Evolutionary conservation across 169 alveolate genomes (phyloP), one percentile per base, ranked within the genome.

Genomic region (Plasmodium relictum): DNA sequence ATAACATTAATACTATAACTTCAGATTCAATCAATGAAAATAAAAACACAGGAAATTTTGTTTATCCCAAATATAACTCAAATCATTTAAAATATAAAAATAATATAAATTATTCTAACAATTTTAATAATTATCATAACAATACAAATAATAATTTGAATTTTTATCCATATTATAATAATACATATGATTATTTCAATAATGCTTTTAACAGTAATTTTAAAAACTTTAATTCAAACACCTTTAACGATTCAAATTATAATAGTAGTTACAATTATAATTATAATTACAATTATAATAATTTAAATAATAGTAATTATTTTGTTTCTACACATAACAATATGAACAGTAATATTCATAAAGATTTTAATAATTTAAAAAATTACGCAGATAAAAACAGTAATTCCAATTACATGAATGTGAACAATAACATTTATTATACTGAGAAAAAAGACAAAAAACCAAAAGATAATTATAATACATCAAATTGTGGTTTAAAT

Each of bases 301-400:
- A 59, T 59, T n/a, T 18, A 59, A 18, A 59, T 59, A 59, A 18
- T 50, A 50, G 16, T 50, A 59, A 18, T 22, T 18, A 16, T n/a
- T 22, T 50, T 12, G 16, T 12, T 2, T 50, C 61, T n/a, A n/a
- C 20, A 50, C 16, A 50, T 50, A 50, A 50, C 16, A n/a, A 0
- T 50, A 7, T 22, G 16, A 50, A 50, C 16, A 50, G 12, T 12
- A 50, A 50, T 50, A 50, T 50, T n/a, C 12, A n/a, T n/a, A 50
- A 50, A n/a, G 12, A 50, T 50, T 50, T 12, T 68, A 50, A 18
- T 9, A 41, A 54, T 12, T 31, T 70, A 16, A 50, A 44, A 42
- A 80, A 80, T 26, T 37, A 66, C 61, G 8, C 54, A 80, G 24
- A 80, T 68, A 66, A 44, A 48, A 74, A 74, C 45, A 80, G 66